phyloP scores from a whole-genome alignment of 768 basidiomycete species.

The Crassisporium funariophilum region DNA sequence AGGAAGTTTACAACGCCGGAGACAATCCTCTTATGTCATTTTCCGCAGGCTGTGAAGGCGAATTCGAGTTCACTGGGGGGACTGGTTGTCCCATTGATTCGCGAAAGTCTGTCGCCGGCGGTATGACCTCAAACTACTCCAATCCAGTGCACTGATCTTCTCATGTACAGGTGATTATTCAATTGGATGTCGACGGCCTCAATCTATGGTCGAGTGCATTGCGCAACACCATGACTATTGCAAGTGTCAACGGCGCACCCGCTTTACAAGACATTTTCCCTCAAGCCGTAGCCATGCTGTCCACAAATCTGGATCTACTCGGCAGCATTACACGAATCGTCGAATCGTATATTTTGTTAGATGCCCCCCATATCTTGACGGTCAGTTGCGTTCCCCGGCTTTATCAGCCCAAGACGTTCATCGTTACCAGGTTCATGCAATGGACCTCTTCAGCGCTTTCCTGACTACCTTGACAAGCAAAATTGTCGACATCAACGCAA shows the following conservation, averaged over 20 bases:
- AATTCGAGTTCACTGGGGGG: constrained; percentile 55
- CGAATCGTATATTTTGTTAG: constrained; percentile 80
- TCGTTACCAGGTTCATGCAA: constrained; percentile 47
- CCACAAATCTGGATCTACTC: constrained; percentile 71
- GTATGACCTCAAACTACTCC: constrained; percentile 30
- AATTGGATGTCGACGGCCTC: constrained; percentile 80
- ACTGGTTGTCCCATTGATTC: constrained; percentile 65
- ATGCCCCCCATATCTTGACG: constrained; percentile 61
- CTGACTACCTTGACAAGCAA: constrained; percentile 51
- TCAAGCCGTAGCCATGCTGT: constrained; percentile 57
- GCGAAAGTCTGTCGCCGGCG: constrained; percentile 60
- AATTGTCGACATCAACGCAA: constrained; percentile 55
- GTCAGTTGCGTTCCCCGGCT: constrained; percentile 36
- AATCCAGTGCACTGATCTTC: background rate
- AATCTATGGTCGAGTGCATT: constrained; percentile 74
- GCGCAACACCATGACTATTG: constrained; percentile 60
- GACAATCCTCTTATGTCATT: constrained; percentile 3
- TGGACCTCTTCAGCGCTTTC: constrained; percentile 61
- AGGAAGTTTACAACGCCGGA: constrained; percentile 8
- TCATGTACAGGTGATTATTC: constrained; percentile 51
- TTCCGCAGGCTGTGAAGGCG: constrained; percentile 63
- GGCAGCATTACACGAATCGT: constrained; percentile 67
- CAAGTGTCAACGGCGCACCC: constrained; percentile 45
- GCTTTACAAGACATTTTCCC: constrained; percentile 70
- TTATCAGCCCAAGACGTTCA: background rate